phyloP scores from a whole-genome alignment of 495 filamentous ascomycete genomes.

The Daldinia decipiens region DNA sequence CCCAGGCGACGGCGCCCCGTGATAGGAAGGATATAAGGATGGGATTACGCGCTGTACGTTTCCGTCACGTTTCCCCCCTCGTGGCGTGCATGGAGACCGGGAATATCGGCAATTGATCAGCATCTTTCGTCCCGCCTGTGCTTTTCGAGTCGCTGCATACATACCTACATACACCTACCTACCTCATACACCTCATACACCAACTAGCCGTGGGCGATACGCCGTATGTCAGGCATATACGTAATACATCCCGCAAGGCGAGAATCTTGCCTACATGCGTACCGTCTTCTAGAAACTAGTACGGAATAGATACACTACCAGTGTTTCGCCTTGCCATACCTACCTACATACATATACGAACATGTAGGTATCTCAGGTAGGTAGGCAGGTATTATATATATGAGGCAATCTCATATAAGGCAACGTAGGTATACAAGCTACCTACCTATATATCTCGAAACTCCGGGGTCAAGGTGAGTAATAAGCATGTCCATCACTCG shows the following conservation, averaged over 20 bases:
- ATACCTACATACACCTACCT: background rate
- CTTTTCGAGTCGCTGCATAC: background rate
- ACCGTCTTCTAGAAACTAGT: no score
- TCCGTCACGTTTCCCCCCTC: slow-evolving; percentile 38
- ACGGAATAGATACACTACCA: no score
- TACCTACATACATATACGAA: no score
- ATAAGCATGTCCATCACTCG: background rate
- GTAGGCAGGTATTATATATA: no score
- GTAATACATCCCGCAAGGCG: no score
- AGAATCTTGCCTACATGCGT: no score
- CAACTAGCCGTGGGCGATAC: slow-evolving; percentile 1
- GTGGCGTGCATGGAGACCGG: slow-evolving; percentile 42
- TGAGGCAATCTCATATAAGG: no score
- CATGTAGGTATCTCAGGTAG: no score
- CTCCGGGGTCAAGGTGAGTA: background rate
- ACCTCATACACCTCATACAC: no score
- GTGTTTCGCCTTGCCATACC: no score
- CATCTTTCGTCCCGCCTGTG: slow-evolving; percentile 21
- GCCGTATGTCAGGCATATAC: background rate
- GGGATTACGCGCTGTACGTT: slow-evolving; percentile 32
- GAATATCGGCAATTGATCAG: slow-evolving; percentile 35
- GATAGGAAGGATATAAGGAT: slow-evolving; percentile 13
- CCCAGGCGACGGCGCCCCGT: slow-evolving; percentile 1
- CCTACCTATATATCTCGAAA: background rate
- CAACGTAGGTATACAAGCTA: no score